These are phyloP conservation scores for Aspergillus baeticus DNA, from an alignment of 495 filamentous ascomycete species.

Conservation along the genomic window DNA sequence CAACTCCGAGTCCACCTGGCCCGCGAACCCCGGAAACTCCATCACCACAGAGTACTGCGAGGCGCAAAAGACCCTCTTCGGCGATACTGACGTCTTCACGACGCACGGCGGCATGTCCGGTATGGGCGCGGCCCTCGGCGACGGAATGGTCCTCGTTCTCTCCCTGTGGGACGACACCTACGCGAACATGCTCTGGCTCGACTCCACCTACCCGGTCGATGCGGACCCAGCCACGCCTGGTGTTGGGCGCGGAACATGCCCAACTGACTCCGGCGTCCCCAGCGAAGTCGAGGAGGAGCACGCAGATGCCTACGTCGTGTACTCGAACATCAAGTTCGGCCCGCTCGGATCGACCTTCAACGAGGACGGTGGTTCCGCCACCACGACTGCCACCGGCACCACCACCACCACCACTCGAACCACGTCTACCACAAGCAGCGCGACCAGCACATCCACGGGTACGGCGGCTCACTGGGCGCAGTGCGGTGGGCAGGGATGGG, in stretches of 20 bases:
- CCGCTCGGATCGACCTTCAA: slow-evolving; percentile 62
- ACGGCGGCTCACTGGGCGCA: slow-evolving; percentile 35
- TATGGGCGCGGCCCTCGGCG: slow-evolving; percentile 54
- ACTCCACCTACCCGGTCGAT: slow-evolving; percentile 64
- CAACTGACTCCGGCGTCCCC: slow-evolving; percentile 58
- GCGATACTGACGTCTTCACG: slow-evolving; percentile 57
- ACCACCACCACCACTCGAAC: slow-evolving; percentile 23
- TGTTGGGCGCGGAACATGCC: slow-evolving; percentile 64
- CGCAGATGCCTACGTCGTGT: slow-evolving; percentile 59
- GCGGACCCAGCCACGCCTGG: slow-evolving; percentile 53
- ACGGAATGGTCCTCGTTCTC: slow-evolving; percentile 69
- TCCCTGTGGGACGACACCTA: slow-evolving; percentile 73
- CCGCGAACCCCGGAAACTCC: slow-evolving; percentile 51
- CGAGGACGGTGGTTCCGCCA: slow-evolving; percentile 7
- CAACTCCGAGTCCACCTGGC: slow-evolving; percentile 54
- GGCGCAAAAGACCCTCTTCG: slow-evolving; percentile 59
- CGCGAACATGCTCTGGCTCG: slow-evolving; percentile 78
- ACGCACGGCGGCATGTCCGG: slow-evolving; percentile 56
- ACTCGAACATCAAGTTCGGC: slow-evolving; percentile 68
- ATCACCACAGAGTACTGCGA: slow-evolving; percentile 64
- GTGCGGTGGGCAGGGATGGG: slow-evolving; percentile 46
- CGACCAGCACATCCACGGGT: slow-evolving; percentile 19
- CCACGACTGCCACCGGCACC: slow-evolving; percentile 7
- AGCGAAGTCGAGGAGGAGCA: slow-evolving; percentile 53
- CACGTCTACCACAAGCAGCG: slow-evolving; percentile 10